Conservation (phyloP, 345 rosid species). For the Ceriops decandra region DNA sequence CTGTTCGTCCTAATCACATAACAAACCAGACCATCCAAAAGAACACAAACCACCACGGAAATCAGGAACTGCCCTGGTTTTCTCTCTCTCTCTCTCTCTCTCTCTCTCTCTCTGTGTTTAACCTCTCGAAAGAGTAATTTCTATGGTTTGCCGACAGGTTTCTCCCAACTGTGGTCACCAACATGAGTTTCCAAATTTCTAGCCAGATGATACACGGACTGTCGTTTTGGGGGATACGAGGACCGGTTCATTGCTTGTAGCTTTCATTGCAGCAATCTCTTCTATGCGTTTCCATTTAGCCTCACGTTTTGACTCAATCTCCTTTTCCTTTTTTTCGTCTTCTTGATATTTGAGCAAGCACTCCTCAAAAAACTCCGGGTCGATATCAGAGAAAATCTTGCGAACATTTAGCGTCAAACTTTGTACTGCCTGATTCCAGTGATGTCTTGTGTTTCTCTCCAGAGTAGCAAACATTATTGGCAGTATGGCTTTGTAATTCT, state of each 20-base stretch:
- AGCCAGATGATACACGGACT: slow-evolving; percentile 33
- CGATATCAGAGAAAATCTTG: slow-evolving; percentile 5
- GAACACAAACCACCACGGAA: slow-evolving; percentile 17
- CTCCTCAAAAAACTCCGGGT: slow-evolving; percentile 4
- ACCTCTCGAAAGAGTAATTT: background rate
- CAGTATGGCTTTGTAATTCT: slow-evolving; percentile 8
- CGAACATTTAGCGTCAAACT: slow-evolving; percentile 8
- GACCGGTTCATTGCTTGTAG: slow-evolving; percentile 4
- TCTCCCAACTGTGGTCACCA: background rate
- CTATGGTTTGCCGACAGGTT: slow-evolving; percentile 15
- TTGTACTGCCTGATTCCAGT: slow-evolving; percentile 11
- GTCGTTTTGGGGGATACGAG: slow-evolving; percentile 17
- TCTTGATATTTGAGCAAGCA: slow-evolving; percentile 6
- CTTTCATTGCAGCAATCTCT: slow-evolving; percentile 2
- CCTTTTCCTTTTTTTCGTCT: background rate
- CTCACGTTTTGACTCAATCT: background rate
- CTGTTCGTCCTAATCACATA: slow-evolving; percentile 3
- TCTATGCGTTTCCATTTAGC: slow-evolving; percentile 12
- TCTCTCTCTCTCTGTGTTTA: background rate
- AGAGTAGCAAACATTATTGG: slow-evolving; percentile 4
- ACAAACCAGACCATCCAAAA: slow-evolving; percentile 1
- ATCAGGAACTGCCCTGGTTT: background rate
- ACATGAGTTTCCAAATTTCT: slow-evolving; percentile 6
- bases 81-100: background rate
- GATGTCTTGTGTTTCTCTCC: slow-evolving; percentile 9